Evolutionary conservation across 768 basidiomycete species (phyloP).

Genomic region (Cyathus striatus): DNA sequence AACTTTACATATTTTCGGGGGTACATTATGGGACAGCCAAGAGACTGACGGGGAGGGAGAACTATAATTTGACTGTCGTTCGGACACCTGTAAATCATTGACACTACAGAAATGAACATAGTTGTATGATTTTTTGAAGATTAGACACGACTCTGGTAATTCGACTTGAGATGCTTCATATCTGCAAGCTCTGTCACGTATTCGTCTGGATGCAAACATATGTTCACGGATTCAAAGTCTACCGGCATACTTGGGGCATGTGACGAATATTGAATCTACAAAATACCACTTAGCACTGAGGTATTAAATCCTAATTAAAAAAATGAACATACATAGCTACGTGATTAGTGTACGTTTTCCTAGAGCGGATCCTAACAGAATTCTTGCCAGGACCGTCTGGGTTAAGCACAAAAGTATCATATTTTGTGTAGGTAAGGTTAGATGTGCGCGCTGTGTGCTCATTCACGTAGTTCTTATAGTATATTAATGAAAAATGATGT

Average conservation of each 20-base stretch:
- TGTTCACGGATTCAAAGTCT: not conserved
- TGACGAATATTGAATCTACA: constrained; percentile 1
- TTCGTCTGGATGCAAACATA: no score
- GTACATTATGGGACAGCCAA: no score
- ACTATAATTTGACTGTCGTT: no score
- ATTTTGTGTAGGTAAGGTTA: not conserved
- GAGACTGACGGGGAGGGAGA: no score
- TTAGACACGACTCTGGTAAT: no score
- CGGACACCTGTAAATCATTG: no score
- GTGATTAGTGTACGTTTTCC: not conserved
- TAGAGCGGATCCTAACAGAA: not conserved
- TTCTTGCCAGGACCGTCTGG: not conserved
- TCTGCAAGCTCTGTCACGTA: no score
- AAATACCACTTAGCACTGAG: not conserved
- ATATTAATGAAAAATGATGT: not conserved
- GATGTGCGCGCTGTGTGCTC: not conserved
- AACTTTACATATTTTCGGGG: no score
- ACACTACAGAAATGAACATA: no score
- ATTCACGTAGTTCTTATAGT: not conserved
- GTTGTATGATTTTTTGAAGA: no score
- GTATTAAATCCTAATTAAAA: not conserved
- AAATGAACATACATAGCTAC: not conserved
- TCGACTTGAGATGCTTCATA: no score
- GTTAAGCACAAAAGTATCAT: not conserved
- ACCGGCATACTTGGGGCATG: constrained; percentile 3